Evolutionary conservation across 805 yeast genomes (phyloP).

Genomic region (Candida argentea): DNA sequence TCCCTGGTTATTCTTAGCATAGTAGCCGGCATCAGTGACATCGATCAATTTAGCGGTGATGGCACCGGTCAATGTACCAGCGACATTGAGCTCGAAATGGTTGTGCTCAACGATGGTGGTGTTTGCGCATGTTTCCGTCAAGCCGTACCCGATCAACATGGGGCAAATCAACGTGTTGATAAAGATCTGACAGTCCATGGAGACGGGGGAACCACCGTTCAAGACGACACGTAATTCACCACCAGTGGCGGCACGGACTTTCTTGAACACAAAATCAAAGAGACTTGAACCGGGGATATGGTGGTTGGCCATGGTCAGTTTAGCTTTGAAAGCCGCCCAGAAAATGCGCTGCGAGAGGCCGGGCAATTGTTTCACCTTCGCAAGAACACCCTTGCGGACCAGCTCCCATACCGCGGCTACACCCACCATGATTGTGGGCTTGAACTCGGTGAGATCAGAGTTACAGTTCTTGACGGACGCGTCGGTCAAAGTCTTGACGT

Average conservation of each 20-base stretch:
- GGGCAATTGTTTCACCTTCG: conserved; percentile 62
- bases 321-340: conserved; percentile 80
- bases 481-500: conserved; percentile 83
- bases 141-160: conserved; percentile 89
- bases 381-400: conserved; percentile 82
- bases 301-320: conserved; percentile 49
- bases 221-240: conserved; percentile 65
- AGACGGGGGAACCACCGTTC: conserved; percentile 91
- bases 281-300: conserved; percentile 67
- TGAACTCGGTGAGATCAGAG: conserved; percentile 79
- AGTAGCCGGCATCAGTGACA: conserved; percentile 85
- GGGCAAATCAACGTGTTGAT: conserved; percentile 70
- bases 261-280: conserved; percentile 76
- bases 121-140: conserved; percentile 94
- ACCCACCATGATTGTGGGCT: conserved; percentile 94
- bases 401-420: conserved; percentile 98
- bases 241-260: conserved; percentile 90
- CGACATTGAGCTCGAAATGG: conserved; percentile 61
- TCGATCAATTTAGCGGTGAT: conserved; percentile 84
- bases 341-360: conserved; percentile 64
- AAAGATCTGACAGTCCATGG: conserved; percentile 73
- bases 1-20: conserved; percentile 86
- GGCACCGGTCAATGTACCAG: conserved; percentile 77
- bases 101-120: conserved; percentile 58
- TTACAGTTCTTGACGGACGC: conserved; percentile 72